Evolutionary conservation across 345 rosid species (phyloP).

Genomic region (Gossypium bickii): DNA sequence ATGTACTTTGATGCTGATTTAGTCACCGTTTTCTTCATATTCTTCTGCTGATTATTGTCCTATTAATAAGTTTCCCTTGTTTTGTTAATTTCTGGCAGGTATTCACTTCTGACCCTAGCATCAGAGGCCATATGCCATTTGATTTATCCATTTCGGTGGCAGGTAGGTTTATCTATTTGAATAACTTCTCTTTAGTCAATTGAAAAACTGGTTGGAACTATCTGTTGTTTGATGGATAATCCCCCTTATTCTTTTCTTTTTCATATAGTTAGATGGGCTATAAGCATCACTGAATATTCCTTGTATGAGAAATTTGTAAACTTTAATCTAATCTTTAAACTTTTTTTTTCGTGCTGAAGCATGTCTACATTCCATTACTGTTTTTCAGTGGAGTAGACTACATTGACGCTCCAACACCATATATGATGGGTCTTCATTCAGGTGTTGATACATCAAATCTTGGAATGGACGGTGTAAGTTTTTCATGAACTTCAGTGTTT

Average conservation of each 20-base stretch:
- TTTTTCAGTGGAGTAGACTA: conserved; percentile 99
- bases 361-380: conserved; percentile 98
- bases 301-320: conserved; percentile 11
- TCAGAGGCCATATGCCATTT: conserved; percentile 97
- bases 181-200: not conserved
- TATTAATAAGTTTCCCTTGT: conserved; percentile 5
- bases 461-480: conserved; percentile 97
- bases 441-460: conserved; percentile 80
- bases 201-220: not conserved
- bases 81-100: conserved; percentile 46
- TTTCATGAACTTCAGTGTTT: conserved; percentile 7
- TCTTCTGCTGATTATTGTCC: not conserved
- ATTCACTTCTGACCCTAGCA: conserved; percentile 81
- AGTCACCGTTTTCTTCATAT: not conserved
- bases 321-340: conserved; percentile 41
- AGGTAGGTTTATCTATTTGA: conserved; percentile 41
- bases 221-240: conserved; percentile 10
- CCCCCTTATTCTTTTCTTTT: conserved; percentile 6
- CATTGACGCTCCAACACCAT: conserved; percentile 98
- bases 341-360: conserved; percentile 71
- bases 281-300: not conserved
- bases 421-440: conserved; percentile 99
- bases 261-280: not conserved
- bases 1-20: not conserved
- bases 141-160: conserved; percentile 98